phyloP scores from a whole-genome alignment of 2,329 filamentous ascomycete genomes.

The Karstenula rhodostoma region DNA sequence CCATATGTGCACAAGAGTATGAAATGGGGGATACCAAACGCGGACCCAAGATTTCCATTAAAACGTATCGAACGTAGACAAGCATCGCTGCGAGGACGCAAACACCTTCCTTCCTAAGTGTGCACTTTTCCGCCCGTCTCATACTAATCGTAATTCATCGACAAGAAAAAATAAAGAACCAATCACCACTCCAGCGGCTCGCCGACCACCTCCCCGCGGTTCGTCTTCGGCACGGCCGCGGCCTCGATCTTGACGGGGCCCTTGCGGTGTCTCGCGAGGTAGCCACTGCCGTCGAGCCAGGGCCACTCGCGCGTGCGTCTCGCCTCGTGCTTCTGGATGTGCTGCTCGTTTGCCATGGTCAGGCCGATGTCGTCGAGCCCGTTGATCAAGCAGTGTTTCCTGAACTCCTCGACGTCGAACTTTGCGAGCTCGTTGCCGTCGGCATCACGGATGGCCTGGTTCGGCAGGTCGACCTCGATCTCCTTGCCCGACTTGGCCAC shows the following conservation, averaged over 20 bases:
- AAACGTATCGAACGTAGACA: background rate
- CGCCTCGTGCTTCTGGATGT: constrained; percentile 84
- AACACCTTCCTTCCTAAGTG: background rate
- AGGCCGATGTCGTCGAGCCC: constrained; percentile 95
- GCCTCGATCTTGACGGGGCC: constrained; percentile 70
- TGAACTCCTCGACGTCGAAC: constrained; percentile 92
- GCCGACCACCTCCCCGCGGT: constrained; percentile 80
- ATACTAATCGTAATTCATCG: background rate
- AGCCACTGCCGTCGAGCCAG: constrained; percentile 89
- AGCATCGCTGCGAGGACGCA: background rate
- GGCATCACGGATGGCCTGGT: constrained; percentile 81
- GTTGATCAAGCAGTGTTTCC: constrained; percentile 92
- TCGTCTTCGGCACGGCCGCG: constrained; percentile 83
- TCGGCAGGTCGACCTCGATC: constrained; percentile 87
- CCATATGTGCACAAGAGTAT: background rate
- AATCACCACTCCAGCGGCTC: constrained; percentile 88
- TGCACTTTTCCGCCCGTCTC: background rate
- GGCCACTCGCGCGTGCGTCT: constrained; percentile 80
- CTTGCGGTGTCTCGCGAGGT: constrained; percentile 67
- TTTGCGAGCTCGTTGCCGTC: constrained; percentile 75
- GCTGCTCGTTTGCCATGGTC: constrained; percentile 89
- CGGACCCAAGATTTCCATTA: background rate
- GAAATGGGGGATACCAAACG: background rate
- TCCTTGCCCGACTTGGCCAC: constrained; percentile 83
- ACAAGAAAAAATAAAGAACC: background rate